Evolutionary conservation across 2,329 filamentous ascomycete species (phyloP), one percentile per base, ranked within the genome.

Genomic region (Scedosporium minutisporum): DNA sequence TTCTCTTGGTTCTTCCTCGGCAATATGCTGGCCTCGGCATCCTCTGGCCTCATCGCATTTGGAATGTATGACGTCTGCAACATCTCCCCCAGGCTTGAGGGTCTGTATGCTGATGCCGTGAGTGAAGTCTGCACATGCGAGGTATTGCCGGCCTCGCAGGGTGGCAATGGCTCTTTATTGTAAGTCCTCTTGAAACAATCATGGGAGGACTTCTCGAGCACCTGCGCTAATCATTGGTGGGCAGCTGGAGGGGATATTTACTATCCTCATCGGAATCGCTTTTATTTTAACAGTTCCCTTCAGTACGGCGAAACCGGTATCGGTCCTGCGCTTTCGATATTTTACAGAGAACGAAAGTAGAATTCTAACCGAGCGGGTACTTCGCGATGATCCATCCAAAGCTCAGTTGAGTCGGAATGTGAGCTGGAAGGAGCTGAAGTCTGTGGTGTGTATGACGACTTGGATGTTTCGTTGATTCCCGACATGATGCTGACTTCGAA

Each of bases 1-100:
- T 78, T 80, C 60, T 73, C 76, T 7, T 71, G 70, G 63, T 80
- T 76, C 66, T 80, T 78, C 62, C 71, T 80, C n/a, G 77, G 78
- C 1, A 80, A 77, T 57, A 73, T 76, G 64, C 65, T 74, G 10
- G 77, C 76, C 0, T 70, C 71, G 23, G 77, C 75, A 1, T 72
- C 70, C 6, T 72, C 72, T 0, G 76, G 76, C 1, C 69, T 79
- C 0, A 70, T 79, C 18, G 77, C 76, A 1, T 79, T 77, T 48
- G 77, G 74, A 48, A 64, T 64, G 62, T 63, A 46, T 53, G 62
- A 57, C 6, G 9, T n/a, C 38, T 44, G 9, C 12, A n/a, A 16
- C 14, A 38, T 9, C 14, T 21, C 4, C 12, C 16, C 14, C 23
- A 16, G 21, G 6, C 4, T 33, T 6, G 51, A n/a, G 10, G 18